phyloP scores from a whole-genome alignment of 768 basidiomycete species.

The Lepiota brunneoincarnata region DNA sequence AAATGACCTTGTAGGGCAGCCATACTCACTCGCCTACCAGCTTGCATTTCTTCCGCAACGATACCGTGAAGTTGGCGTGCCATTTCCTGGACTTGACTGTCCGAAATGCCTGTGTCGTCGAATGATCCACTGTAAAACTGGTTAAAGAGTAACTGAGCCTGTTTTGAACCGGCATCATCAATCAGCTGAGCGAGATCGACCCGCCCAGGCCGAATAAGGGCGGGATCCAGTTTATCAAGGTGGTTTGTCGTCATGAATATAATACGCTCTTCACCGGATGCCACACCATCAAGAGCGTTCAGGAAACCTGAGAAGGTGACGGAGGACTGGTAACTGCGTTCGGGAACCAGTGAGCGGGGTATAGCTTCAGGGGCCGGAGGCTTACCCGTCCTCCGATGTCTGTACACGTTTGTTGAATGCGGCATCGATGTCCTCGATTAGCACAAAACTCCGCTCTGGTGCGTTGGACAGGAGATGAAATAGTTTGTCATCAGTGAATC shows the following conservation, averaged over 20 bases:
- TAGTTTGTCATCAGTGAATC: constrained; percentile 94
- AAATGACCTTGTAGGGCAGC: constrained; percentile 94
- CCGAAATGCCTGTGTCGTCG: constrained; percentile 22
- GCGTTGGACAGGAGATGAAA: constrained; percentile 91
- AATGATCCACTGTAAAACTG: constrained; percentile 73
- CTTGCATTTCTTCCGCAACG: constrained; percentile 48
- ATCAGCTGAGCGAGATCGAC: constrained; percentile 85
- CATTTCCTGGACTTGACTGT: constrained; percentile 38
- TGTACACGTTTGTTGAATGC: constrained; percentile 94
- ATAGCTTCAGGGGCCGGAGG: not conserved
- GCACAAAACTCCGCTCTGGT: constrained; percentile 89
- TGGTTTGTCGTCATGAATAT: constrained; percentile 99
- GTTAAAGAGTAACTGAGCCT: constrained; percentile 75
- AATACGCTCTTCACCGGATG: constrained; percentile 96
- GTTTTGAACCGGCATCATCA: constrained; percentile 81
- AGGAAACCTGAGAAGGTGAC: constrained; percentile 98
- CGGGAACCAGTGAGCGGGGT: constrained; percentile 14
- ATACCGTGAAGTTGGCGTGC: constrained; percentile 51
- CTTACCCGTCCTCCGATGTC: constrained; percentile 89
- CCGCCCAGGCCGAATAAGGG: constrained; percentile 92
- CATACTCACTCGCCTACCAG: constrained; percentile 80
- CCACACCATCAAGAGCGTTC: constrained; percentile 96
- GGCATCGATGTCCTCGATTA: constrained; percentile 97
- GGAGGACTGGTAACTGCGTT: constrained; percentile 83
- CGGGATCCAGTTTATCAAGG: constrained; percentile 82